Evolutionary conservation across 805 yeast genomes (phyloP).

Genomic region (Isabelozyma heimii): DNA sequence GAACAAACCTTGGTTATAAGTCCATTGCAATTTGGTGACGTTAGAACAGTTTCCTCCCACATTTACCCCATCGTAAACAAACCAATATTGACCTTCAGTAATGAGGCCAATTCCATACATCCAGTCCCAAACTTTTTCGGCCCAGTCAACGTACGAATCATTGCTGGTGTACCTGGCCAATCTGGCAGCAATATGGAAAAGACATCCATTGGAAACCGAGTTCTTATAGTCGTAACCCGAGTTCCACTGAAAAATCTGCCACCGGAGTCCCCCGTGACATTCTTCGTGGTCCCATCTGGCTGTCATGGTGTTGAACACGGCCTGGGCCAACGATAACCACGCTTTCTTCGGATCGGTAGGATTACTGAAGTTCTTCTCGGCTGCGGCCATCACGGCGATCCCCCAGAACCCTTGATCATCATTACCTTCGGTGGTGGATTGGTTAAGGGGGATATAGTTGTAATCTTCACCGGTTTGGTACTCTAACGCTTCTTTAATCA

Average conservation of each 20-base stretch:
- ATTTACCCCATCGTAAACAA: constrained; percentile 75
- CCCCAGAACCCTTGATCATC: constrained; percentile 99
- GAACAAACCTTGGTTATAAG: constrained; percentile 81
- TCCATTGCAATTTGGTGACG: constrained; percentile 68
- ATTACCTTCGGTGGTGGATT: constrained; percentile 90
- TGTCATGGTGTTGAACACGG: constrained; percentile 44
- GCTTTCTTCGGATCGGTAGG: constrained; percentile 31
- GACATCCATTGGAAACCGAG: constrained; percentile 43
- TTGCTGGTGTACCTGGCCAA: constrained; percentile 42
- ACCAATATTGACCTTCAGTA: constrained; percentile 40
- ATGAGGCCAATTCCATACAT: constrained; percentile 44
- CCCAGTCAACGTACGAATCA: constrained; percentile 38
- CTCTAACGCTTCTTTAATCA: constrained; percentile 59
- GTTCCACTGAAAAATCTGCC: constrained; percentile 51
- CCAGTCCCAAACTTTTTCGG: constrained; percentile 46
- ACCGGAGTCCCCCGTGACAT: constrained; percentile 44
- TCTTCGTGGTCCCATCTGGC: constrained; percentile 39
- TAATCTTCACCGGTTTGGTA: constrained; percentile 65
- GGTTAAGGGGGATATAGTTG: constrained; percentile 85
- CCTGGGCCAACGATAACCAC: constrained; percentile 42
- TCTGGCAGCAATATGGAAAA: constrained; percentile 44
- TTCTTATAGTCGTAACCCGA: constrained; percentile 46
- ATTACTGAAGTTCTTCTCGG: constrained; percentile 79
- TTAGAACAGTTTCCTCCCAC: constrained; percentile 58
- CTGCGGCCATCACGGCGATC: constrained; percentile 85